phyloP scores from a whole-genome alignment of 176 grass and related monocot genomes.

The Avena sativa region DNA sequence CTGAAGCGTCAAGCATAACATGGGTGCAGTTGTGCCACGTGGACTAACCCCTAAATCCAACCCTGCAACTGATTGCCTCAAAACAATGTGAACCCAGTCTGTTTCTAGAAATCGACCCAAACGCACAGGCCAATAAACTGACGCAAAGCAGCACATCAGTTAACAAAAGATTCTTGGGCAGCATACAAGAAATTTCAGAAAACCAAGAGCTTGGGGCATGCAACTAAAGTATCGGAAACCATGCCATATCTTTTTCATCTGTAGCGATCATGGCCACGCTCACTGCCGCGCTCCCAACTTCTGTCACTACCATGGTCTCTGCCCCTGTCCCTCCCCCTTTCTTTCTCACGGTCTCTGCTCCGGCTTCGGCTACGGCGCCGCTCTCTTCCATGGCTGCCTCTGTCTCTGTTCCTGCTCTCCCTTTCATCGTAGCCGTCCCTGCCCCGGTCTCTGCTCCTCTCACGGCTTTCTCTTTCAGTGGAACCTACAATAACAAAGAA shows the following conservation, averaged over 20 bases:
- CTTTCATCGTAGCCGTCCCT: slow-evolving; percentile 51
- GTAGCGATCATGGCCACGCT: slow-evolving; percentile 44
- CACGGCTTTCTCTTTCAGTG: slow-evolving; percentile 45
- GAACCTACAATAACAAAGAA: slow-evolving; percentile 37
- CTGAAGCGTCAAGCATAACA: not conserved
- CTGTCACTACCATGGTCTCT: slow-evolving; percentile 54
- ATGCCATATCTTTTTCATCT: slow-evolving; percentile 29
- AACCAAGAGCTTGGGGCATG: slow-evolving; percentile 21
- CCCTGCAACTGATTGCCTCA: not conserved
- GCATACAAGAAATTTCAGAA: not conserved
- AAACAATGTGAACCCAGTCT: not conserved
- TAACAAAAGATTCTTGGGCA: not conserved
- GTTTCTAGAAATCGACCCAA: not conserved
- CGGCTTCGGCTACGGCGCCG: slow-evolving; percentile 56
- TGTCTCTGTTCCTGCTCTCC: slow-evolving; percentile 59
- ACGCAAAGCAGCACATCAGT: not conserved
- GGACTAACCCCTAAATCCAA: not conserved
- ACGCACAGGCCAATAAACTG: not conserved
- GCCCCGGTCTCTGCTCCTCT: slow-evolving; percentile 56
- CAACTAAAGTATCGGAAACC: not conserved
- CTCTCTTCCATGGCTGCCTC: slow-evolving; percentile 57
- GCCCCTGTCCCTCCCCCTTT: slow-evolving; percentile 63
- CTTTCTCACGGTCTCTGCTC: slow-evolving; percentile 62
- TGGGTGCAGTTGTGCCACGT: not conserved
- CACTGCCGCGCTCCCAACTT: slow-evolving; percentile 48